Percentiles rank a stretch among this genome's conserved stretches.
Evolutionary conservation across 176 grass and related monocot species (phyloP).

Genomic region (Stipa capillata): DNA sequence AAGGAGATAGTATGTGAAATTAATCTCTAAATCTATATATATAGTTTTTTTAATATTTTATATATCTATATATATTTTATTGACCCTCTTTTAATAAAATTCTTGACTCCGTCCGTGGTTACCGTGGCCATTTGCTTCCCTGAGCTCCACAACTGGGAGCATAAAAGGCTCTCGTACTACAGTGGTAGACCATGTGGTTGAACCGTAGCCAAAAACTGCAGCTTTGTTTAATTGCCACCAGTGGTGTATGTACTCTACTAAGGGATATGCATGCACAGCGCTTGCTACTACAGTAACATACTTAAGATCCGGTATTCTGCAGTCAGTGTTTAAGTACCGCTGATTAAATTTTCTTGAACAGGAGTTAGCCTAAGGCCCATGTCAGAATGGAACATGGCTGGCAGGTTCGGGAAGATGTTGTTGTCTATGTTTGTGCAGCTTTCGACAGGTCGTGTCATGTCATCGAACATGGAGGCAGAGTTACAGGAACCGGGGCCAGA

Average conservation of each 20-base stretch:
- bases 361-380: background rate
- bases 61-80: too few species aligned
- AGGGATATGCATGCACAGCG: too few species aligned
- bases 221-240: slow-evolving; percentile 20
- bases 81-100: too few species aligned
- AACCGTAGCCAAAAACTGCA: slow-evolving; percentile 18
- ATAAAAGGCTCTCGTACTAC: slow-evolving; percentile 9
- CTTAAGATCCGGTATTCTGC: background rate
- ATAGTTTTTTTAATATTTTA: too few species aligned
- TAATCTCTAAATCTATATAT: too few species aligned
- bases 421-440: background rate
- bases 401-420: background rate
- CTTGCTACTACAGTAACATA: background rate
- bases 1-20: too few species aligned
- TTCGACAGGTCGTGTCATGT: background rate
- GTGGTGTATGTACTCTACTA: too few species aligned
- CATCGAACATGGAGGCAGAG: background rate
- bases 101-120: too few species aligned
- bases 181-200: slow-evolving; percentile 13
- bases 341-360: background rate
- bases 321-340: background rate
- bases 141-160: background rate
- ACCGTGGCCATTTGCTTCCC: background rate
- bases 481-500: background rate
- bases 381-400: background rate